These are phyloP conservation scores for Excoecaria cochinchinensis DNA, from an alignment of 345 rosid species.

Conservation along the genomic window DNA sequence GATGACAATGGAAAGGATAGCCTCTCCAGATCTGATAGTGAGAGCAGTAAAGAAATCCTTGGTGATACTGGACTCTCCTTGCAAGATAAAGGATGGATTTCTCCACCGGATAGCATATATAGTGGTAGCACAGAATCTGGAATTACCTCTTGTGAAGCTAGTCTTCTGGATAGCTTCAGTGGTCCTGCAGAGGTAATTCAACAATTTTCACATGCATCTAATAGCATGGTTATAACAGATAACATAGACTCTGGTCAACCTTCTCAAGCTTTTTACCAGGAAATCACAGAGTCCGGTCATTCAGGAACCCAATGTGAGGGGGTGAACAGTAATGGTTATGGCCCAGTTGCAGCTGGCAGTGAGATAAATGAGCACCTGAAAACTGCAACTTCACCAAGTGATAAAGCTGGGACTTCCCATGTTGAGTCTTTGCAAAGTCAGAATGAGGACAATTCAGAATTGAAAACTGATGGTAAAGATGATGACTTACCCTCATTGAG, in stretches of 20 bases:
- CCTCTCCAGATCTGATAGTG: slow-evolving; percentile 44
- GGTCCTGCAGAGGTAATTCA: slow-evolving; percentile 37
- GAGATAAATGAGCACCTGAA: slow-evolving; percentile 31
- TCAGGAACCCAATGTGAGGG: slow-evolving; percentile 23
- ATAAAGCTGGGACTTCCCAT: slow-evolving; percentile 33
- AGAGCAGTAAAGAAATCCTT: slow-evolving; percentile 37
- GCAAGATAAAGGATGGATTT: slow-evolving; percentile 71
- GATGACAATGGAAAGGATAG: slow-evolving; percentile 43
- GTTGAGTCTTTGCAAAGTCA: slow-evolving; percentile 34
- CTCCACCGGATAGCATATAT: slow-evolving; percentile 73
- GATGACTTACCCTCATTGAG: slow-evolving; percentile 30
- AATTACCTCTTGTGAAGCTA: slow-evolving; percentile 39
- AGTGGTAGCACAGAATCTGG: slow-evolving; percentile 55
- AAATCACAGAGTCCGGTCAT: slow-evolving; percentile 23
- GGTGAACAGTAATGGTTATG: slow-evolving; percentile 27
- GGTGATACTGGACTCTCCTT: slow-evolving; percentile 37
- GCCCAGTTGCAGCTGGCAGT: slow-evolving; percentile 20
- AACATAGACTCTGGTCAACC: slow-evolving; percentile 30
- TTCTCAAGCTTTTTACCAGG: slow-evolving; percentile 38
- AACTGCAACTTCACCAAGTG: slow-evolving; percentile 22
- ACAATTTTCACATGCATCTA: slow-evolving; percentile 27
- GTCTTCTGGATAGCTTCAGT: slow-evolving; percentile 35
- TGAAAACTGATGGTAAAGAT: slow-evolving; percentile 36
- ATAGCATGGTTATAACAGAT: slow-evolving; percentile 24
- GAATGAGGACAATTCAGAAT: slow-evolving; percentile 29